Percentiles rank a stretch among this genome's conserved stretches.
phyloP scores from a whole-genome alignment of 148 eudicot genomes.

The Heliosperma pusillum region DNA sequence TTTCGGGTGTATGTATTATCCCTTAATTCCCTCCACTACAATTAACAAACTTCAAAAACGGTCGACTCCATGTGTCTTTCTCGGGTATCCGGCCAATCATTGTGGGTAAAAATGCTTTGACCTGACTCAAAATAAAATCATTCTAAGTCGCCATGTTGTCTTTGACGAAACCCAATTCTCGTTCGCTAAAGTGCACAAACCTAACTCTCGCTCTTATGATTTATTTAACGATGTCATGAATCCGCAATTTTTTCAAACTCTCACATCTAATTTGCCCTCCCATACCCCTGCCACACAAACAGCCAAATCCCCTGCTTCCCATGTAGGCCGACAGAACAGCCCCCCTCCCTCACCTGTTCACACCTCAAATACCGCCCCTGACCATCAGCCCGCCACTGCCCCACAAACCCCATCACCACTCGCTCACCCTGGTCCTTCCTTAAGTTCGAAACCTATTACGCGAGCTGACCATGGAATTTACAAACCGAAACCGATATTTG shows the following conservation, averaged over 20 bases:
- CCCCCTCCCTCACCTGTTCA: too few species aligned
- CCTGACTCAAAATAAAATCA: neutral
- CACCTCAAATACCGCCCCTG: neutral
- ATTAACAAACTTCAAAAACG: too few species aligned
- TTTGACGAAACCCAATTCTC: neutral
- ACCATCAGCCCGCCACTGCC: neutral
- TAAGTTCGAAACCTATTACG: neutral
- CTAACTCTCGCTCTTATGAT: neutral
- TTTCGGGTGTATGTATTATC: neutral
- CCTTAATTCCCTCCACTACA: too few species aligned
- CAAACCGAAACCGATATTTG: neutral
- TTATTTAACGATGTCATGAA: neutral
- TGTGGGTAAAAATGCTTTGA: too few species aligned
- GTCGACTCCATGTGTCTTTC: neutral
- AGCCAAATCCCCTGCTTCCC: neutral
- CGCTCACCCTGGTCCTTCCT: too few species aligned
- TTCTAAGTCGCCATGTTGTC: neutral
- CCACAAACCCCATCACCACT: neutral
- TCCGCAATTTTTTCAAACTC: neutral
- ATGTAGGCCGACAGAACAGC: too few species aligned
- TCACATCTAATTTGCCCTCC: neutral
- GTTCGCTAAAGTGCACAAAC: neutral
- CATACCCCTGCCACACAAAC: neutral
- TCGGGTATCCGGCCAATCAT: too few species aligned
- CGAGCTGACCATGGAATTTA: neutral